A percentile compares a stretch with the other conserved stretches of the same genome.
These are phyloP conservation scores for Trichoderma breve DNA, from an alignment of 2,329 filamentous ascomycete genomes.

Conservation along the genomic window DNA sequence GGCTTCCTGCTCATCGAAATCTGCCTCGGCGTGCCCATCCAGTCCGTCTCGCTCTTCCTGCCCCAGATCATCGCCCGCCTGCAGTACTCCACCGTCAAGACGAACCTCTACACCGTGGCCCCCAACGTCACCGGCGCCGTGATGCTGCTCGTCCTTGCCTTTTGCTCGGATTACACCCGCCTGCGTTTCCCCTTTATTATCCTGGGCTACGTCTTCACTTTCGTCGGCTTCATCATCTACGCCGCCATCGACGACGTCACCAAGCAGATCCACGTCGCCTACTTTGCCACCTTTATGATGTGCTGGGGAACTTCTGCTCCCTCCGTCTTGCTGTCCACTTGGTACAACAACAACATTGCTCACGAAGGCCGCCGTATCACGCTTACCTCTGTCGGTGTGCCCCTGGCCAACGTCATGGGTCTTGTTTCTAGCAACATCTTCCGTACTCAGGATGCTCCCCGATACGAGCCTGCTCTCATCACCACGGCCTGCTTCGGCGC, in stretches of 20 bases:
- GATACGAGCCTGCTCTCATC: conserved; percentile 63
- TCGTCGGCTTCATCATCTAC: conserved; percentile 76
- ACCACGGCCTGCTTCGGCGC: conserved; percentile 66
- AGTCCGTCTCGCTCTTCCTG: conserved; percentile 53
- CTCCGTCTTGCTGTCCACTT: conserved; percentile 62
- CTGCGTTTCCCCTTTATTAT: conserved; percentile 72
- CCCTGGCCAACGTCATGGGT: conserved; percentile 74
- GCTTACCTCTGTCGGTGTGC: conserved; percentile 70
- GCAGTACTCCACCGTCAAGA: conserved; percentile 52
- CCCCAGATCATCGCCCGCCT: conserved; percentile 54
- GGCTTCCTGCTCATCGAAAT: conserved; percentile 54
- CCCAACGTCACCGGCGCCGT: conserved; percentile 73
- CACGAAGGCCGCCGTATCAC: conserved; percentile 70
- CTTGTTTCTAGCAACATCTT: conserved; percentile 70
- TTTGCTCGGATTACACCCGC: conserved; percentile 64
- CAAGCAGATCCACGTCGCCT: conserved; percentile 61
- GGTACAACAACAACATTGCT: conserved; percentile 81
- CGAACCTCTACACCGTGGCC: conserved; percentile 78
- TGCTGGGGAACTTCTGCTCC: conserved; percentile 76
- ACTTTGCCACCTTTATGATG: conserved; percentile 80
- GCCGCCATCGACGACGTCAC: conserved; percentile 65
- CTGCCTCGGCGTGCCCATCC: conserved; percentile 58
- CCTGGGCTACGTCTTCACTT: conserved; percentile 70
- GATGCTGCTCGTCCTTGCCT: conserved; percentile 70
- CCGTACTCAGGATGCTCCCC: conserved; percentile 59